These are phyloP conservation scores for Eucalyptus marginata DNA, from an alignment of 345 rosid genomes.

Conservation along the genomic window DNA sequence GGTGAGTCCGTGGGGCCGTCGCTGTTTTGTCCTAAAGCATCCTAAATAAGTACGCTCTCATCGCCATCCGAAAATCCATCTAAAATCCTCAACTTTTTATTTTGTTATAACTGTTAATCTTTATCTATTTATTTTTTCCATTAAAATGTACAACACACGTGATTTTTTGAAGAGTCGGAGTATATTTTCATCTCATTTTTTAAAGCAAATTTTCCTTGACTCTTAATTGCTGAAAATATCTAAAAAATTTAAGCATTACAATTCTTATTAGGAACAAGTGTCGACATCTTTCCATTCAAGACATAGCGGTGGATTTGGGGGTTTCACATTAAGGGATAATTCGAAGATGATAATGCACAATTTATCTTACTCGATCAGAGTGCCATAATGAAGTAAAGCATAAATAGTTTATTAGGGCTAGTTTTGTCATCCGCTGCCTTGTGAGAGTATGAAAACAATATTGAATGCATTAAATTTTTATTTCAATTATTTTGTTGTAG, in stretches of 20 bases:
- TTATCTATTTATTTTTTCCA: neutral
- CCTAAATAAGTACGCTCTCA: neutral
- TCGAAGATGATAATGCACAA: neutral
- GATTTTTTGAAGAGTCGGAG: neutral
- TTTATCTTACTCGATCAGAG: neutral
- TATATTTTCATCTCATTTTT: neutral
- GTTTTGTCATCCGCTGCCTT: rapidly evolving
- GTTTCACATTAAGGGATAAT: neutral
- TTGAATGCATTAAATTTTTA: neutral
- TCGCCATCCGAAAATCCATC: neutral
- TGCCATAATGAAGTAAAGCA: neutral
- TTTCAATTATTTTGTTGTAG: neutral
- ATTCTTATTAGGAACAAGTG: neutral
- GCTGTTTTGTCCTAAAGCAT: too few species aligned
- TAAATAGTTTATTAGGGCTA: rapidly evolving
- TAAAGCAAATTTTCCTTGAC: neutral
- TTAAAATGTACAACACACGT: rapidly evolving
- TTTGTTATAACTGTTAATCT: neutral
- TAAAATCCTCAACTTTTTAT: too few species aligned
- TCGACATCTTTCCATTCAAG: neutral
- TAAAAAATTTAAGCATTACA: neutral
- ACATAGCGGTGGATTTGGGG: neutral
- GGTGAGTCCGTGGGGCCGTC: too few species aligned
- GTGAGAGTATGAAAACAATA: neutral
- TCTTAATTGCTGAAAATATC: neutral